Percentiles rank a stretch among this genome's conserved stretches.
Evolutionary conservation across 768 basidiomycete species (phyloP).

Genomic region (Astraeus odoratus): DNA sequence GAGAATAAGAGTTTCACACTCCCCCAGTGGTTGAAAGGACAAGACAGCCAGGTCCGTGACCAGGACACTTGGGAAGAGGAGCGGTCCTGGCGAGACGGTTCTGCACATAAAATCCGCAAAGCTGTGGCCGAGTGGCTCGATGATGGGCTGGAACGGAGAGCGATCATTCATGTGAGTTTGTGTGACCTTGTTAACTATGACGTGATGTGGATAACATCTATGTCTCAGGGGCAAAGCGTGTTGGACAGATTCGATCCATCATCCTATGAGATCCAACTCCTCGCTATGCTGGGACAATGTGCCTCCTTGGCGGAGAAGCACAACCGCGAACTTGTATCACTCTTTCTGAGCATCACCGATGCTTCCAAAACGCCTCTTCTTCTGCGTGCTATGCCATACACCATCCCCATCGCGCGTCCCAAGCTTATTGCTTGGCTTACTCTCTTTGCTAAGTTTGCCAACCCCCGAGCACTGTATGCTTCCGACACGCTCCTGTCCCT

Average conservation of each 20-base stretch:
- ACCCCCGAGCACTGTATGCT: slow-evolving; percentile 82
- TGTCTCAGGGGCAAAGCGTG: slow-evolving; percentile 31
- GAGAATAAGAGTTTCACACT: neutral
- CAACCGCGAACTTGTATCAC: slow-evolving; percentile 78
- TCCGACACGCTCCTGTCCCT: slow-evolving; percentile 57
- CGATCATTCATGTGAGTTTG: slow-evolving; percentile 30
- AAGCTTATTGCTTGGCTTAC: slow-evolving; percentile 74
- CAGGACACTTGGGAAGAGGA: slow-evolving; percentile 55
- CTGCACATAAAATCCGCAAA: slow-evolving; percentile 52
- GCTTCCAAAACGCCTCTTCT: slow-evolving; percentile 9
- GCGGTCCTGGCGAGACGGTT: slow-evolving; percentile 70
- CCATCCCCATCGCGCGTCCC: slow-evolving; percentile 38
- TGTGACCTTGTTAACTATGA: neutral
- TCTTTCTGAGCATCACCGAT: slow-evolving; percentile 57
- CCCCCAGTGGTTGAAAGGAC: slow-evolving; percentile 23
- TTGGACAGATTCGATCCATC: slow-evolving; percentile 60
- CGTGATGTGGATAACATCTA: neutral
- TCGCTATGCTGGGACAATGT: slow-evolving; percentile 62
- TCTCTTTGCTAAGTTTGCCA: slow-evolving; percentile 83
- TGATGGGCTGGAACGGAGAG: slow-evolving; percentile 19
- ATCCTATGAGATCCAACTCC: slow-evolving; percentile 78
- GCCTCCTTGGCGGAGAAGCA: slow-evolving; percentile 76
- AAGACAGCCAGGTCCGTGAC: slow-evolving; percentile 14
- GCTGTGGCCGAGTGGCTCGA: slow-evolving; percentile 44
- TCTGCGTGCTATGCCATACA: neutral